Percentiles rank a stretch among this genome's conserved stretches.
phyloP scores from a whole-genome alignment of 768 basidiomycete species.

The Rhodotorula babjevae region DNA sequence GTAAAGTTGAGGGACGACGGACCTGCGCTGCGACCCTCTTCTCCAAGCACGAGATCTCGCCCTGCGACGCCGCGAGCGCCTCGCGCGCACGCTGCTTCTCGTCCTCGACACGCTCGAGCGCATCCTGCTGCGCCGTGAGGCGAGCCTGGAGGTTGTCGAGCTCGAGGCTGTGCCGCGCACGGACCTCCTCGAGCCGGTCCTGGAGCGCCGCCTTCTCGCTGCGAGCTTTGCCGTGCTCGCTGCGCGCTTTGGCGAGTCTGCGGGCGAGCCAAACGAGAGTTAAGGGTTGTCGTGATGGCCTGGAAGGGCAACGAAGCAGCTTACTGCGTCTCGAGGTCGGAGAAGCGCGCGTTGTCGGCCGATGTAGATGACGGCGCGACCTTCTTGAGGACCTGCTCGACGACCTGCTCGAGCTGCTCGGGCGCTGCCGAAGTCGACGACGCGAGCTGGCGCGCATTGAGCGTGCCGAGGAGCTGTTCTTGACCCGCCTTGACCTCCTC shows the following conservation, averaged over 20 bases:
- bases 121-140: background rate
- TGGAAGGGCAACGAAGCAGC: too few species aligned
- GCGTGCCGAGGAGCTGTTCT: background rate
- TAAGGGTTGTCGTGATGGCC: too few species aligned
- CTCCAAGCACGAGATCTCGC: slow-evolving; percentile 1
- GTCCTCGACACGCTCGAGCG: background rate
- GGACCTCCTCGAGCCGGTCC: slow-evolving; percentile 19
- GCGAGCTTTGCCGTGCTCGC: slow-evolving; percentile 18
- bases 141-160: background rate
- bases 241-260: slow-evolving; percentile 21
- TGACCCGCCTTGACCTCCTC: background rate
- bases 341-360: background rate
- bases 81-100: background rate
- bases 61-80: background rate
- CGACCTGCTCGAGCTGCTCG: background rate
- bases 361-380: background rate
- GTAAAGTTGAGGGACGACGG: background rate
- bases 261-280: too few species aligned
- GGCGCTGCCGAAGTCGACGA: background rate
- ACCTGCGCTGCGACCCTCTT: slow-evolving; percentile 21
- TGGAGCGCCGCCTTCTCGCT: slow-evolving; percentile 15
- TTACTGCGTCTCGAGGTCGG: slow-evolving; percentile 18
- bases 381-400: background rate
- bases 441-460: background rate
- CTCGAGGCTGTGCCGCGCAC: background rate